Evolutionary conservation across 495 filamentous ascomycete species (phyloP), one percentile per base, ranked within the genome.

Genomic region (Chaetomium fimeti): DNA sequence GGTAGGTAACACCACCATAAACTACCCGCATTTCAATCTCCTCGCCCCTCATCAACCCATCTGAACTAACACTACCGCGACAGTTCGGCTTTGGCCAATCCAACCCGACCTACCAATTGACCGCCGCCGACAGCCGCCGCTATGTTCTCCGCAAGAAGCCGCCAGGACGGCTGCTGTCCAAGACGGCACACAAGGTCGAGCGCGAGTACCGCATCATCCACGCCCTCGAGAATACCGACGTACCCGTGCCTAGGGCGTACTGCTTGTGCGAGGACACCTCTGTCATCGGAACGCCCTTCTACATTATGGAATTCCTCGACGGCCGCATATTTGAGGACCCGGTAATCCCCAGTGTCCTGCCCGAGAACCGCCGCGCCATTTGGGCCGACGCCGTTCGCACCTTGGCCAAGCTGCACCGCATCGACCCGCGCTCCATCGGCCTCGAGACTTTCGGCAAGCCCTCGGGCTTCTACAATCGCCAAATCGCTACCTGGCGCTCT

Each of bases 11-110:
- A 22, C 32, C 25, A 25, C 28, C 25, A 36, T 36, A 36, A 36
- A 36, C 32, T 9, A 36, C 32, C 1, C 8, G 5, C 32, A 36
- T 7, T 32, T 7, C 29, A 3, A 3, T 3, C 29, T 7, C 29
- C 29, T 32, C 20, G 15, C 47, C n/a, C 51, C 28, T 27, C 20
- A 13, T 47, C 12, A 43, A 48, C 16, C 29, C 57, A 29, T 61
- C 11, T 24, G 20, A 3, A 60, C 32, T 15, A 1, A n/a, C 32
- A 11, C 5, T 20, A 1, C 54, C 42, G 48, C 9, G 42, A 12
- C 75, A 97, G 89, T 98, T 97, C 72, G 90, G 92, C 68, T 98
- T 93, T 72, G 94, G 94, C 58, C 94, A 98, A 78, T 96, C 91
- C 52, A 98, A 98, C 74, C 94, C 94, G 32, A 98, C 94, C 9